A percentile compares a stretch with the other conserved stretches of the same genome.
phyloP scores from a whole-genome alignment of 176 grass and related monocot species.

The Neostapfia colusana region DNA sequence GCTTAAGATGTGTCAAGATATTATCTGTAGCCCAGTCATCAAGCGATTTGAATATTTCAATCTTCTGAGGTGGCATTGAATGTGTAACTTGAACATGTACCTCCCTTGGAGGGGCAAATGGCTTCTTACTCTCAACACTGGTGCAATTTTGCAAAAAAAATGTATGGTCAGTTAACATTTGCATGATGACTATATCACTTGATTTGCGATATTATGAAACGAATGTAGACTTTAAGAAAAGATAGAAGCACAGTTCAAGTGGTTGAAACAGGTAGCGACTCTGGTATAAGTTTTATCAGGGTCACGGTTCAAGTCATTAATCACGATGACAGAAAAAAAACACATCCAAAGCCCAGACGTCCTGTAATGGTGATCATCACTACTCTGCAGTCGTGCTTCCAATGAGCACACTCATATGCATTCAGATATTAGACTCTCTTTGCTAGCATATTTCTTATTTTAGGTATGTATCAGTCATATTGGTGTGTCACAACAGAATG shows the following conservation, averaged over 20 bases:
- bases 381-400: neutral
- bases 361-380: neutral
- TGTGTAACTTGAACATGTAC: slow-evolving; percentile 95
- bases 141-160: slow-evolving; percentile 22
- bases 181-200: neutral
- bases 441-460: neutral
- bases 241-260: neutral
- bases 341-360: neutral
- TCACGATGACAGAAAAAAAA: neutral
- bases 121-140: slow-evolving; percentile 79
- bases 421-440: neutral
- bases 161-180: neutral
- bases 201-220: neutral
- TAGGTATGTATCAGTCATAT: neutral
- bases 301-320: neutral
- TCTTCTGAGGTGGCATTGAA: slow-evolving; percentile 82
- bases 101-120: slow-evolving; percentile 69
- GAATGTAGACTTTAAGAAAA: neutral
- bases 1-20: slow-evolving; percentile 74
- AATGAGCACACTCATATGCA: neutral
- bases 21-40: slow-evolving; percentile 86
- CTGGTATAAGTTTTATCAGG: neutral
- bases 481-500: neutral
- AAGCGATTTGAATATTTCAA: slow-evolving; percentile 89
- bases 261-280: neutral